Percentiles rank a stretch among this genome's conserved stretches.
phyloP scores from a whole-genome alignment of 2,329 filamentous ascomycete species.

The Torrubiellomyces zombiae region DNA sequence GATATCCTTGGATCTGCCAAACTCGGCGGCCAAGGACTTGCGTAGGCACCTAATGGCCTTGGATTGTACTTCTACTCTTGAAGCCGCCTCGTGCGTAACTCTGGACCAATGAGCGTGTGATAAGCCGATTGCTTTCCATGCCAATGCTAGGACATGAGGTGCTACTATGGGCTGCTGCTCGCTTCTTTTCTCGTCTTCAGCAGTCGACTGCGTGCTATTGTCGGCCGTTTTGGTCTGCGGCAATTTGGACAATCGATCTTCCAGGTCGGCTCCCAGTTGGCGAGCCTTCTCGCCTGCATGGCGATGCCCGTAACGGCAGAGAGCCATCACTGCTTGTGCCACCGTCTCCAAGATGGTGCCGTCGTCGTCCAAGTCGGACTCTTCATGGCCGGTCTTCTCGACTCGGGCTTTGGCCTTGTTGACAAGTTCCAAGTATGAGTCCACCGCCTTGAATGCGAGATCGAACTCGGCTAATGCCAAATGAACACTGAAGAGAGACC shows the following conservation, averaged over 20 bases:
- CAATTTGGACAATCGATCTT: constrained; percentile 55
- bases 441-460: constrained; percentile 75
- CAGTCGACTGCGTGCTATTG: constrained; percentile 11
- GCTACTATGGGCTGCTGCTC: constrained; percentile 30
- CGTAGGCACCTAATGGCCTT: constrained; percentile 64
- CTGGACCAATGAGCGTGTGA: constrained; percentile 78
- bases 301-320: constrained; percentile 66
- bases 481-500: constrained; percentile 78
- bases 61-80: constrained; percentile 55
- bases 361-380: constrained; percentile 62
- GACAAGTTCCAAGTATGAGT: constrained; percentile 82
- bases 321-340: constrained; percentile 59
- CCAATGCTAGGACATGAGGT: constrained; percentile 44
- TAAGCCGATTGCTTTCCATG: constrained; percentile 74
- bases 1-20: constrained; percentile 49
- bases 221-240: constrained; percentile 15
- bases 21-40: constrained; percentile 52
- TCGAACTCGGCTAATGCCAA: constrained; percentile 81
- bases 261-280: constrained; percentile 51
- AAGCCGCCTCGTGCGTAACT: constrained; percentile 57
- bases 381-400: constrained; percentile 57
- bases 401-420: constrained; percentile 70
- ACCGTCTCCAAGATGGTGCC: constrained; percentile 61
- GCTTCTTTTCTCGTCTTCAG: constrained; percentile 12
- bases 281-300: constrained; percentile 66